Percentiles rank a stretch among this genome's conserved stretches.
Evolutionary conservation across 73 alveolate species (phyloP).

Genomic region (Diophrys appendiculata): DNA sequence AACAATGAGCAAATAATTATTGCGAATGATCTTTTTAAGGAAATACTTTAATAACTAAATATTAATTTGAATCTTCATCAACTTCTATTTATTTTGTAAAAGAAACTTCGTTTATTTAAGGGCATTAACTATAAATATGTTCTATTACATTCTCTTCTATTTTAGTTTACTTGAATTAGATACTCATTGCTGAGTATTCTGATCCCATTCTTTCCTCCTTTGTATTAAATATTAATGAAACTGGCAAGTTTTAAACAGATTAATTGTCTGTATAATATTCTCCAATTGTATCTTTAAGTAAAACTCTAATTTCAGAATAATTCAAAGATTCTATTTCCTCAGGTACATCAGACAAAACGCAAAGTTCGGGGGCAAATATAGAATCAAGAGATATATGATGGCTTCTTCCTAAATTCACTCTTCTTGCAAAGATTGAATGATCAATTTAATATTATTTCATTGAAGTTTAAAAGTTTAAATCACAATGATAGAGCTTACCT

Average conservation of each 20-base stretch:
- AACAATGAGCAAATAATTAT: slow-evolving; percentile 13
- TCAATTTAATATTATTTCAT: not conserved
- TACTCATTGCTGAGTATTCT: too few relatives aligned
- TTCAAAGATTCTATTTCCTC: not conserved
- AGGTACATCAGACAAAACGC: not conserved
- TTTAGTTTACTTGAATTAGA: too few relatives aligned
- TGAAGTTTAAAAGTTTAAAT: slow-evolving; percentile 37
- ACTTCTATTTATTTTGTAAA: slow-evolving; percentile 3
- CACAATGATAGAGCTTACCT: slow-evolving; percentile 58
- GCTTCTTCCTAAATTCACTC: slow-evolving; percentile 46
- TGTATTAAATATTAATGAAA: not conserved
- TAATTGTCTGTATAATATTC: not conserved
- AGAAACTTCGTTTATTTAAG: not conserved
- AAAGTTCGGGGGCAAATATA: slow-evolving; percentile 15
- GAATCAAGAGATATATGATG: slow-evolving; percentile 35
- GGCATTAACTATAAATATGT: too few relatives aligned
- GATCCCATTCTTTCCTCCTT: too few relatives aligned
- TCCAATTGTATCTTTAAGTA: not conserved
- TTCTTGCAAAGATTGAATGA: slow-evolving; percentile 17
- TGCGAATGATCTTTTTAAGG: slow-evolving; percentile 16
- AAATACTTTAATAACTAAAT: slow-evolving; percentile 6
- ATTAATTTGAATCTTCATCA: slow-evolving; percentile 14
- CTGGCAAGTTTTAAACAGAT: not conserved
- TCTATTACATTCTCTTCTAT: too few relatives aligned
- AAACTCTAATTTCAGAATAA: not conserved